Evolutionary conservation across 768 basidiomycete species (phyloP).

Genomic region (Agaricus blazei): DNA sequence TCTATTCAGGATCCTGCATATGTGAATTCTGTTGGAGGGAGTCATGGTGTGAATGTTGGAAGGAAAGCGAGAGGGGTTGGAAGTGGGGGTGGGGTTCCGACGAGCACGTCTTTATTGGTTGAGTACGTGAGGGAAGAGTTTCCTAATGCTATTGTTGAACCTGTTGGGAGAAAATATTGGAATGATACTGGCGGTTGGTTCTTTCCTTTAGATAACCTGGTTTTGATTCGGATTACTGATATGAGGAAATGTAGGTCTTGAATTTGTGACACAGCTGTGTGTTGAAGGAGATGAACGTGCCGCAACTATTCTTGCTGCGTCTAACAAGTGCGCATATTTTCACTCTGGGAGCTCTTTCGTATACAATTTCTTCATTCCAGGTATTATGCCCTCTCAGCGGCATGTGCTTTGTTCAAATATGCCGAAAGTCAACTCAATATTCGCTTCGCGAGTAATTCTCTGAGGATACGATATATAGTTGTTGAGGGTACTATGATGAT

Average conservation of each 20-base stretch:
- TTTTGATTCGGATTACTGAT: slow-evolving; percentile 2
- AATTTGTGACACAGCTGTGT: slow-evolving; percentile 73
- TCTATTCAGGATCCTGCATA: slow-evolving; percentile 48
- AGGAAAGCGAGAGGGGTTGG: slow-evolving; percentile 25
- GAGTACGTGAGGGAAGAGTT: slow-evolving; percentile 74
- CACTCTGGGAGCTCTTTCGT: slow-evolving; percentile 6
- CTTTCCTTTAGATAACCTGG: not conserved
- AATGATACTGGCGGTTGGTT: slow-evolving; percentile 69
- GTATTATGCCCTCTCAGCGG: slow-evolving; percentile 85
- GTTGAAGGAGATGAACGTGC: slow-evolving; percentile 80
- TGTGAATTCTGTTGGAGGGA: slow-evolving; percentile 25
- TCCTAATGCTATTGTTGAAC: slow-evolving; percentile 58
- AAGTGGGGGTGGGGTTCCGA: slow-evolving; percentile 19
- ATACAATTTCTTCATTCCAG: slow-evolving; percentile 30
- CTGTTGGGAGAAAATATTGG: slow-evolving; percentile 79
- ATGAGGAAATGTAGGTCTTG: slow-evolving; percentile 46
- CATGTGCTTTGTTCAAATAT: slow-evolving; percentile 84
- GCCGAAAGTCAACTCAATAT: slow-evolving; percentile 66
- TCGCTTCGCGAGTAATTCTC: slow-evolving; percentile 62
- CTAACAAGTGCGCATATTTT: slow-evolving; percentile 63
- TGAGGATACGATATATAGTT: slow-evolving; percentile 70
- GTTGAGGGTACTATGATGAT: slow-evolving; percentile 95
- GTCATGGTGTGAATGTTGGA: not conserved
- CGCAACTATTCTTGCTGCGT: slow-evolving; percentile 70
- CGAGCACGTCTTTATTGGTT: slow-evolving; percentile 54